Conservation (phyloP, 306 rosid genomes). For the Abrus pulchellus region DNA sequence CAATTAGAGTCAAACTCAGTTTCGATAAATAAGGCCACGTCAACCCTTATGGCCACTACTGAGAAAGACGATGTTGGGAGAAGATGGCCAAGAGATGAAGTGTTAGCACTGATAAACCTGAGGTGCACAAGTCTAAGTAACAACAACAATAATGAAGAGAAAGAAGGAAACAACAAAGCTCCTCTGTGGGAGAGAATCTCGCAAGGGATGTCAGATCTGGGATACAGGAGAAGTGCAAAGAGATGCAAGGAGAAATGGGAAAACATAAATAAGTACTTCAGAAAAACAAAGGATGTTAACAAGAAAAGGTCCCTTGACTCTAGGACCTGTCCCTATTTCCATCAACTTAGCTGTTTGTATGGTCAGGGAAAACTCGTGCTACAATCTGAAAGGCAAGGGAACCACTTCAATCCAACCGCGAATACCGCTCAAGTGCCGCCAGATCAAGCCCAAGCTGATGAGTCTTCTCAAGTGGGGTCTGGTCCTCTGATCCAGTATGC, state of each 20-base stretch:
- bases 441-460: slow-evolving; percentile 3
- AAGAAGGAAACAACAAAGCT: slow-evolving; percentile 48
- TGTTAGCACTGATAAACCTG: slow-evolving; percentile 77
- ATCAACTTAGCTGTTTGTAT: slow-evolving; percentile 68
- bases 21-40: neutral
- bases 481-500: slow-evolving; percentile 23
- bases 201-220: slow-evolving; percentile 79
- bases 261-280: slow-evolving; percentile 89
- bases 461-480: slow-evolving; percentile 42
- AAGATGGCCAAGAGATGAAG: slow-evolving; percentile 96
- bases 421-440: slow-evolving; percentile 14
- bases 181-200: slow-evolving; percentile 97
- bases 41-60: slow-evolving; percentile 31
- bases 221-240: slow-evolving; percentile 85
- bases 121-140: slow-evolving; percentile 58
- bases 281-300: slow-evolving; percentile 75
- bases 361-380: slow-evolving; percentile 57
- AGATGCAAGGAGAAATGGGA: slow-evolving; percentile 98
- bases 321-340: slow-evolving; percentile 93
- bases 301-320: slow-evolving; percentile 86
- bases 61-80: slow-evolving; percentile 67
- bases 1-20: slow-evolving; percentile 15
- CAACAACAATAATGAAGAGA: slow-evolving; percentile 45
- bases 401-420: neutral
- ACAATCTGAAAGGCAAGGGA: slow-evolving; percentile 41